Conservation (phyloP, 1,284 basidiomycete species). For the Xanthoconium separans region DNA sequence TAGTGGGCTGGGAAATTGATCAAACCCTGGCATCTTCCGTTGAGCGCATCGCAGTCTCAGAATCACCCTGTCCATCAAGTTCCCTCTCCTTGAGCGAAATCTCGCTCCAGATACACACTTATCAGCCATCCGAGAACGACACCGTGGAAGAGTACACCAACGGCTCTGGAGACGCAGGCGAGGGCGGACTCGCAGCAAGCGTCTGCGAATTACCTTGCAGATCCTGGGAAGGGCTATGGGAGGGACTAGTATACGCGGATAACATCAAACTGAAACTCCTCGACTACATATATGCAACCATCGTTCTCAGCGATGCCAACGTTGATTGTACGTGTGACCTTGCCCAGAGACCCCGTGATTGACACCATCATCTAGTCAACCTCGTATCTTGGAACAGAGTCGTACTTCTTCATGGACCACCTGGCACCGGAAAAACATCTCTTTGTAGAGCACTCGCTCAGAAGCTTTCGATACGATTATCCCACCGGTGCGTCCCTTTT, state of each 20-base stretch:
- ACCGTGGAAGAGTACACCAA: conserved; percentile 79
- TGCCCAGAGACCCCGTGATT: background rate
- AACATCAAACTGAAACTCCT: conserved; percentile 88
- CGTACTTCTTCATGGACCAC: conserved; percentile 93
- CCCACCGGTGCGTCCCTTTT: conserved; percentile 58
- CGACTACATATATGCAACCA: conserved; percentile 92
- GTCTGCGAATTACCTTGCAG: conserved; percentile 83
- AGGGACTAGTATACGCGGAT: conserved; percentile 86
- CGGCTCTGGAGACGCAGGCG: conserved; percentile 55
- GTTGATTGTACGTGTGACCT: conserved; percentile 69
- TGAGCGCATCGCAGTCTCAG: conserved; percentile 78
- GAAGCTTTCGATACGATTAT: conserved; percentile 90
- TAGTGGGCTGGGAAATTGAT: conserved; percentile 74
- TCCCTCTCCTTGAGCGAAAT: conserved; percentile 59
- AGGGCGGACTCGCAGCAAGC: conserved; percentile 81
- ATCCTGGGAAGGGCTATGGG: conserved; percentile 88
- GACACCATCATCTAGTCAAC: conserved; percentile 61
- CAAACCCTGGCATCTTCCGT: conserved; percentile 73
- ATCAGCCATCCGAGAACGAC: conserved; percentile 72
- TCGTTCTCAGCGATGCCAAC: conserved; percentile 84
- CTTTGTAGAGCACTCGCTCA: conserved; percentile 94
- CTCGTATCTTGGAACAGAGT: conserved; percentile 95
- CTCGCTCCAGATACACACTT: conserved; percentile 81
- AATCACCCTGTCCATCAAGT: conserved; percentile 53
- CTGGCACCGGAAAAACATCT: conserved; percentile 97